Percentiles rank a stretch among this genome's conserved stretches.
Evolutionary conservation across 2,329 filamentous ascomycete genomes (phyloP).

Genomic region (Lachnellula arida): DNA sequence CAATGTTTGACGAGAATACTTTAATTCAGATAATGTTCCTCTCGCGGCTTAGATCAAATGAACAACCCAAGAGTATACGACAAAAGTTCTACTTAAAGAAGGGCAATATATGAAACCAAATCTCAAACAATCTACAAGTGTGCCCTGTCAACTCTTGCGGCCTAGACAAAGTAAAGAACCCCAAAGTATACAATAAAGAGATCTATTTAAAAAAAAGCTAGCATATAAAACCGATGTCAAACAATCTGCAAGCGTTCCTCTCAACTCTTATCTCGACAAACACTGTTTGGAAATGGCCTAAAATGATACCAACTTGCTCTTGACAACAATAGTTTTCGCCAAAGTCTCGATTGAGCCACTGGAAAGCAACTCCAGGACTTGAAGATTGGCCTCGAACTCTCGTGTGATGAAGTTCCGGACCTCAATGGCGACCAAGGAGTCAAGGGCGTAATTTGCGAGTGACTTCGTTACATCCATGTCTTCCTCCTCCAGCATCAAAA

Average conservation of each 20-base stretch:
- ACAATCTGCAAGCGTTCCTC: not conserved
- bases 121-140: not conserved
- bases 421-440: constrained; percentile 31
- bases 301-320: constrained; percentile 32
- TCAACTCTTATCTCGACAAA: not conserved
- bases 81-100: not conserved
- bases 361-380: constrained; percentile 51
- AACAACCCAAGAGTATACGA: not conserved
- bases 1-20: not conserved
- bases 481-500: constrained; percentile 45
- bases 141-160: not conserved
- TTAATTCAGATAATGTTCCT: not conserved
- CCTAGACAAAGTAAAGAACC: not conserved
- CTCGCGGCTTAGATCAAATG: not conserved
- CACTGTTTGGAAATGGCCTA: constrained; percentile 1
- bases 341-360: constrained; percentile 47
- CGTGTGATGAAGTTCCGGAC: constrained; percentile 35
- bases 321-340: constrained; percentile 43
- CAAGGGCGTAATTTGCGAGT: constrained; percentile 40
- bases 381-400: constrained; percentile 38
- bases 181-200: not conserved
- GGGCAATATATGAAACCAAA: not conserved
- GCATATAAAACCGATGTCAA: not conserved
- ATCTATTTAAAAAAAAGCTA: not conserved
- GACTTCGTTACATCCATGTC: constrained; percentile 44